Base-by-base conservation (phyloP, 306 rosid species). In the Dalbergia cochinchinensis region DNA sequence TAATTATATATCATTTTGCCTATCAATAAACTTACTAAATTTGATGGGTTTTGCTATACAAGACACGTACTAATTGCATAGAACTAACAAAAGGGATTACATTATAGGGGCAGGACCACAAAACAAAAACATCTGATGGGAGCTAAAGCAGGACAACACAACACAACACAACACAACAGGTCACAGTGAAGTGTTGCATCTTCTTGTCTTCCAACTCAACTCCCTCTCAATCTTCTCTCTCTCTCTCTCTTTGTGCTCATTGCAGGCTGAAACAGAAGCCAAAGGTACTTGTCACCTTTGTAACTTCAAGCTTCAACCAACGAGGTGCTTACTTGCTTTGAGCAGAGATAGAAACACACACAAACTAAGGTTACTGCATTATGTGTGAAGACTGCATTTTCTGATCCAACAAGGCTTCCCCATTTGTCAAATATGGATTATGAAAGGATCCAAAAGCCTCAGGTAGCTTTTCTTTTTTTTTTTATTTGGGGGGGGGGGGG, bases 401-500 rank as follows among this genome's bases (percentile, higher is more conserved):
- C 76, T 86, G 18, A 77, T 65, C 37, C 79, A 50, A 64, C 64
- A 54, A 63, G 45, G 19, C 55, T 74, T 20, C 3, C 82, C 81
- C 85, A 44, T 61, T 68, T 72, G 0, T 76, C 83, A 73, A 65
- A 50, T 41, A 95, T 95, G 99, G 99, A 92, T 65, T 95, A 95
- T 77, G 92, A 92, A 82, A 89, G 97, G 95, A 95, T 95, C 92
- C 97, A 87, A 77, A 92, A 95, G 85, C 91, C 98, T 81, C 97
- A 89, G 98, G 95, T 94, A 13, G 19, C 42, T 61, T 77, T 51
- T 15, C n/a, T 33, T 37, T 45, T 3, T 13, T 42, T 16, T 8
- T 26, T 15, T 71, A 16, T n/a, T n/a, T n/a, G n/a, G n/a, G n/a
- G n/a, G n/a, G n/a, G n/a, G n/a, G n/a, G n/a, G n/a, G n/a, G n/a